Base-by-base conservation (phyloP, 1,284 basidiomycete genomes). In the Ganoderma lucidum region DNA sequence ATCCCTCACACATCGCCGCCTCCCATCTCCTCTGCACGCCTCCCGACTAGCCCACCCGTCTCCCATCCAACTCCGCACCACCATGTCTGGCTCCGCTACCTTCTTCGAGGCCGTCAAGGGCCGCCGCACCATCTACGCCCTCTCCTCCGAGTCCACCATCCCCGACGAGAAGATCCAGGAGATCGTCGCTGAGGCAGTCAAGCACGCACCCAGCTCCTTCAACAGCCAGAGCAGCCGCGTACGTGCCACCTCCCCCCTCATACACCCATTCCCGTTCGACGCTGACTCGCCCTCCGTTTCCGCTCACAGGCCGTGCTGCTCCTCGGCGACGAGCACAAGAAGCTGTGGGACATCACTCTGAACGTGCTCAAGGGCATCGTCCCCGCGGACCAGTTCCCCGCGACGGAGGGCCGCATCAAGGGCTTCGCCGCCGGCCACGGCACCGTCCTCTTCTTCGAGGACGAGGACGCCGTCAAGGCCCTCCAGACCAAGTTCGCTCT, bases 361-460 rank as follows among this genome's bases (percentile, higher is more conserved):
- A 69, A 74, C 65, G 64, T 74, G n/a, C 75, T 76, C 67, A 73
- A 71, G 68, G 67, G 64, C 37, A 69, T 76, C 67, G 75, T 74
- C 28, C 75, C 75, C 58, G 72, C 70, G 9, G 70, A 71, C 55
- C 71, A 74, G 71, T 72, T 72, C 70, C 60, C 73, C 58, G 63
- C 71, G 41, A 76, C 75, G 30, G 73, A 72, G 68, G 65, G 56
- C 61, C 74, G 72, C 70, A 66, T 76, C 68, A 64, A 66, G 42
- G 67, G 70, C 61, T 76, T 76, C 71, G 73, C 73, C 62, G 69
- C 67, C 66, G 75, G 73, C 66, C 68, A 75, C 73, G 75, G 75
- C 70, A 75, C 73, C 63, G 66, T 76, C 65, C 74, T 76, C 67
- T 76, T 75, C 69, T 76, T 76, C 73, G 75, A 76, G 73, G 75